Base-by-base conservation (phyloP, 805 yeast genomes). In the Candida berthetii region DNA sequence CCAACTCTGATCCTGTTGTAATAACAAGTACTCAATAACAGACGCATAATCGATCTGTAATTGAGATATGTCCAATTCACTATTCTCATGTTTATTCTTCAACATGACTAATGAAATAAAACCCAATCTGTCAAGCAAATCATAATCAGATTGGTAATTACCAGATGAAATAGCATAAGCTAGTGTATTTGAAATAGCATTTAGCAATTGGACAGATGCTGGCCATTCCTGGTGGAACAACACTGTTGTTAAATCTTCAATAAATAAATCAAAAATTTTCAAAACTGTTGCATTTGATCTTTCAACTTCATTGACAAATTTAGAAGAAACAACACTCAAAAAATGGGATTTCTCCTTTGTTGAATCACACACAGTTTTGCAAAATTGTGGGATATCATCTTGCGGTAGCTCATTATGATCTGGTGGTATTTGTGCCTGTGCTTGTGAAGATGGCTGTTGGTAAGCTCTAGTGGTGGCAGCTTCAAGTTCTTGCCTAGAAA, bases 171-270 rank as follows among this genome's bases (percentile, higher is more conserved):
- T 62, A 1, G 67, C 54, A 17, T 47, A 49, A 38, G 79, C 53
- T 18, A 81, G 52, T 6, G 69, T 61, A 32, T 63, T 68, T 51
- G 72, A 60, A 2, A 81, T 41, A 1, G 78, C 64, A 7, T 53
- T 54, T 7, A 84, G 57, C 14, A 84, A 48, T 0, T 65, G 48
- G 44, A 77, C 85, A 1, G 81, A 69, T 0, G 76, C 76, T 0
- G 87, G 68, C 77, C 82, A 86, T 41, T 78, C 81, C 0, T 88
- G 85, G 8, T 58, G 58, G 2, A 63, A 57, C 9, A 84, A 50
- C 41, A 84, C 56, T 0, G 53, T 45, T 7, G 78, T 43, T 17
- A 85, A 58, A 50, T 86, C 96, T 35, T 72, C 74, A 1, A 82
- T 48, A 24, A 82, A 62, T 16, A 71, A 50, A 28, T 82, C 88